phyloP scores from a whole-genome alignment of 805 yeast species.

The Blastobotrys peoriensis region DNA sequence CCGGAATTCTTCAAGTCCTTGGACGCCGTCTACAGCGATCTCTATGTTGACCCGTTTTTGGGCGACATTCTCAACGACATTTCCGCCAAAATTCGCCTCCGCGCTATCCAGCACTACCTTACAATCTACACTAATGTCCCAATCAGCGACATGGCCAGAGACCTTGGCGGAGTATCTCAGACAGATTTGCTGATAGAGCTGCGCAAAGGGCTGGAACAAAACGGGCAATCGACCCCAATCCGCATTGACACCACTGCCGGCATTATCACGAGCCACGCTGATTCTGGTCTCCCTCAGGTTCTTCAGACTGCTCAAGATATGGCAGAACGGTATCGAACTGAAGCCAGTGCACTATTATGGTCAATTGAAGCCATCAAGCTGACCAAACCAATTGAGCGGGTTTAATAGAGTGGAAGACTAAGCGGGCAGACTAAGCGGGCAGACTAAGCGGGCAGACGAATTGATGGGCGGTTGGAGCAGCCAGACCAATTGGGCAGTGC shows the following conservation, averaged over 20 bases:
- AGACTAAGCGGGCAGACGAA: no score
- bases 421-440: no score
- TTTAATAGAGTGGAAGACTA: no score
- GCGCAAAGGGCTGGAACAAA: neutral
- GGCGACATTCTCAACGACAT: conserved; percentile 3
- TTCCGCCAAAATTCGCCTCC: conserved; percentile 2
- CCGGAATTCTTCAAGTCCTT: conserved; percentile 7
- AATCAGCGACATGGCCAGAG: conserved; percentile 5
- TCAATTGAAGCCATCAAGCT: neutral
- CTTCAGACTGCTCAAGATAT: neutral
- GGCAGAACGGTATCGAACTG: neutral
- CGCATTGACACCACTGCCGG: neutral
- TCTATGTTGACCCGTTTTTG: conserved; percentile 8
- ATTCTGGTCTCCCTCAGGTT: neutral
- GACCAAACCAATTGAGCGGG: no score
- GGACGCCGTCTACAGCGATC: conserved; percentile 5
- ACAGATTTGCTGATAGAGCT: neutral
- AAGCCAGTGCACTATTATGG: neutral
- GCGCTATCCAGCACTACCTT: conserved; percentile 12
- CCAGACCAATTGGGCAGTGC: no score
- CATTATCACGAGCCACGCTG: neutral
- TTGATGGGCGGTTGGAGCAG: no score
- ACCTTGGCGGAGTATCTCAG: conserved; percentile 2
- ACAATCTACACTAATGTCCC: conserved; percentile 6
- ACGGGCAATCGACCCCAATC: neutral